These are phyloP conservation scores for Lumnitzera racemosa DNA, from an alignment of 345 rosid species.

Conservation along the genomic window DNA sequence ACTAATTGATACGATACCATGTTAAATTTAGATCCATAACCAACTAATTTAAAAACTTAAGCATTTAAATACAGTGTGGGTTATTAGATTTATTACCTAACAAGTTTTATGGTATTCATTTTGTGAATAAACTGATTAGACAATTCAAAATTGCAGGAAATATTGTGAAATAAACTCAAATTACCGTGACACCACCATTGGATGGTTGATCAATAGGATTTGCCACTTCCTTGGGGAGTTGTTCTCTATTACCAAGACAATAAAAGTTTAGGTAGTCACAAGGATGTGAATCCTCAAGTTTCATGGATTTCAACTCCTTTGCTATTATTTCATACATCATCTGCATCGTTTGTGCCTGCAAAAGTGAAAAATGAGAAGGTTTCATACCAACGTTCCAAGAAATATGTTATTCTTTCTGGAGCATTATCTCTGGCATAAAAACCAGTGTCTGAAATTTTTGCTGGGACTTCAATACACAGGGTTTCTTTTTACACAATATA, in stretches of 20 bases:
- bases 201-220: conserved; percentile 5
- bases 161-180: not conserved
- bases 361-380: not conserved
- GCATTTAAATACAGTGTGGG: too few species aligned
- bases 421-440: too few species aligned
- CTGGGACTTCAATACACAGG: too few species aligned
- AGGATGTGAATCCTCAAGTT: conserved; percentile 43
- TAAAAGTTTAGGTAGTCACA: conserved; percentile 78
- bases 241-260: conserved; percentile 77
- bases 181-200: conserved; percentile 32
- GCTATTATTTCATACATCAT: conserved; percentile 79
- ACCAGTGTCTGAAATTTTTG: too few species aligned
- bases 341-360: conserved; percentile 73
- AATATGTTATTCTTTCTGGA: too few species aligned
- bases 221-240: conserved; percentile 21
- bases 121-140: not conserved
- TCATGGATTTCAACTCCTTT: conserved; percentile 44
- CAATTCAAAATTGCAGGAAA: not conserved
- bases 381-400: too few species aligned
- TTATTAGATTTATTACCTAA: too few species aligned
- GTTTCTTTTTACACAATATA: not conserved
- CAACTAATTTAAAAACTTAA: too few species aligned
- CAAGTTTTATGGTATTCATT: too few species aligned
- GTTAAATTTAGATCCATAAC: too few species aligned
- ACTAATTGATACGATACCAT: too few species aligned